Evolutionary conservation across 768 basidiomycete genomes (phyloP).

Genomic region (Xerocomus spinulosus): DNA sequence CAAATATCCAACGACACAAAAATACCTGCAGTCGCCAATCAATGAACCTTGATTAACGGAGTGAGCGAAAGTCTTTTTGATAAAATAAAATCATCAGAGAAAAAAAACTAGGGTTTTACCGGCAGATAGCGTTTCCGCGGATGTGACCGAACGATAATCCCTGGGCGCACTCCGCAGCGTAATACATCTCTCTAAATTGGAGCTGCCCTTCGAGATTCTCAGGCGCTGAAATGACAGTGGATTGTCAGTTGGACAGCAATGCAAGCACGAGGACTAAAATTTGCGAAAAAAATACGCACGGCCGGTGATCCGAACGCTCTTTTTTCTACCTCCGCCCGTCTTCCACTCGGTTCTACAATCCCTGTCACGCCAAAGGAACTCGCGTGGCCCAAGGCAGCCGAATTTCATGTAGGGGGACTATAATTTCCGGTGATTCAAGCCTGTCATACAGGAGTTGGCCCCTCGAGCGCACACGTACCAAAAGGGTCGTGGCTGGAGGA

Average conservation of each 20-base stretch:
- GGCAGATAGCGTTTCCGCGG: conserved; percentile 20
- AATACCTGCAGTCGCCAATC: conserved; percentile 8
- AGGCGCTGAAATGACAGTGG: background rate
- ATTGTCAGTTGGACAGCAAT: background rate
- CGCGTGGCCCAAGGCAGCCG: conserved; percentile 18
- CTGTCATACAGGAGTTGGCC: conserved; percentile 4
- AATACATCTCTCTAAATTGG: conserved; percentile 7
- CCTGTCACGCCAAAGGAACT: conserved; percentile 15
- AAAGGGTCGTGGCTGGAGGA: conserved; percentile 20
- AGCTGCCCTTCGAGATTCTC: conserved; percentile 8
- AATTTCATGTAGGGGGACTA: conserved; percentile 15
- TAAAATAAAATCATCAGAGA: conserved; percentile 4
- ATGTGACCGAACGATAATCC: conserved; percentile 8
- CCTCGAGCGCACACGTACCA: conserved; percentile 16
- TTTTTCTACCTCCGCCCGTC: background rate
- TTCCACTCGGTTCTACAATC: conserved; percentile 4
- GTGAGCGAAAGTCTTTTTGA: background rate
- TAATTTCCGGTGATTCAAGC: conserved; percentile 22
- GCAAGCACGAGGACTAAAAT: background rate
- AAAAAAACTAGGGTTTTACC: conserved; percentile 3
- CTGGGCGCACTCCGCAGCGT: conserved; percentile 3
- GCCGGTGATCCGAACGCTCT: conserved; percentile 2
- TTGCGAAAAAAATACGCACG: conserved; percentile 11
- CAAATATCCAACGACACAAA: background rate
- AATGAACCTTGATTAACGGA: conserved; percentile 2